Evolutionary conservation across 805 yeast species (phyloP).

Genomic region (Myxozyma melibiosi): DNA sequence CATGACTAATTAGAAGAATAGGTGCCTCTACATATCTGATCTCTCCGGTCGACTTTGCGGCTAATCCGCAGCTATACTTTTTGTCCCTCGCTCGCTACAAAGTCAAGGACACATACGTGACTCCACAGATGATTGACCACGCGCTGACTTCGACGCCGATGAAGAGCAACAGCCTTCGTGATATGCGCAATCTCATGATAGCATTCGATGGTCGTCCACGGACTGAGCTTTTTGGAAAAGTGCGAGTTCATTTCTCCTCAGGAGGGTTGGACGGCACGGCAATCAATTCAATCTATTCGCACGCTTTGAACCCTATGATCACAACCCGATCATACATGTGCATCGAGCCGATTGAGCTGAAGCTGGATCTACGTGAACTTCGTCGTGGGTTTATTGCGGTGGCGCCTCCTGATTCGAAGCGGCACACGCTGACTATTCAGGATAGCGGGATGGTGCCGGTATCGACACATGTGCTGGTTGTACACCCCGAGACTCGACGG

Average conservation of each 20-base stretch:
- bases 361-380: conserved; percentile 82
- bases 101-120: conserved; percentile 82
- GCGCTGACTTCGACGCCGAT: conserved; percentile 65
- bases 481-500: conserved; percentile 84
- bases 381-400: conserved; percentile 85
- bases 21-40: conserved; percentile 85
- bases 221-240: conserved; percentile 55
- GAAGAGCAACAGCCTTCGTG: conserved; percentile 60
- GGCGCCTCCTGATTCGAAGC: conserved; percentile 53
- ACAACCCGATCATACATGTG: conserved; percentile 85
- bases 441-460: conserved; percentile 97
- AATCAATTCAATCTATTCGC: conserved; percentile 75
- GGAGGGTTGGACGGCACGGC: conserved; percentile 69
- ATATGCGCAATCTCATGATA: conserved; percentile 80
- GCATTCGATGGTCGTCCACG: conserved; percentile 77
- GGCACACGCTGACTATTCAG: conserved; percentile 67
- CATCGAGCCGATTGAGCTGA: conserved; percentile 83
- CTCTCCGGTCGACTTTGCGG: conserved; percentile 74
- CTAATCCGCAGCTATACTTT: conserved; percentile 71
- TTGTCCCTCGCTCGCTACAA: conserved; percentile 70
- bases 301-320: conserved; percentile 78
- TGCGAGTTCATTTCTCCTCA: conserved; percentile 63
- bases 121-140: conserved; percentile 78
- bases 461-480: conserved; percentile 89
- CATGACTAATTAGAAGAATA: not conserved